These are phyloP conservation scores for Umbelopsis sp. DNA, from an alignment of 192 early-diverging fungal species.

Conservation along the genomic window DNA sequence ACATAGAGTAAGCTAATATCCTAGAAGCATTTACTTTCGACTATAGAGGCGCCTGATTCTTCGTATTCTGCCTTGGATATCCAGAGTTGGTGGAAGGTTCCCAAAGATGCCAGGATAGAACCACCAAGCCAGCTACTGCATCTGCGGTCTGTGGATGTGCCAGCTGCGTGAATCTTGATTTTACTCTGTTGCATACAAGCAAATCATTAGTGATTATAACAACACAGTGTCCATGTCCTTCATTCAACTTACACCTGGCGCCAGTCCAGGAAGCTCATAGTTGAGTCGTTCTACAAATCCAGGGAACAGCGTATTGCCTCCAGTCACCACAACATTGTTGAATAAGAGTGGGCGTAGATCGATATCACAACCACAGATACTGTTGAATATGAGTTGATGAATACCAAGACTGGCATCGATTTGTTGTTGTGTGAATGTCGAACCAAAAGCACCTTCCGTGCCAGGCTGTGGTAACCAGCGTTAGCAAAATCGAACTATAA, in stretches of 20 bases:
- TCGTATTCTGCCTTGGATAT: slow-evolving; percentile 95
- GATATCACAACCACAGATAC: slow-evolving; percentile 77
- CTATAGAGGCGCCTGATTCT: slow-evolving; percentile 79
- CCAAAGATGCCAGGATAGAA: slow-evolving; percentile 91
- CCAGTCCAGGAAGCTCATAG: slow-evolving; percentile 64
- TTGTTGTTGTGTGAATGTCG: slow-evolving; percentile 24
- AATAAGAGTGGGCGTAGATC: slow-evolving; percentile 86
- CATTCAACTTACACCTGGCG: slow-evolving; percentile 63
- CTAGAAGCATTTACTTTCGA: slow-evolving; percentile 86
- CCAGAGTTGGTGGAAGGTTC: slow-evolving; percentile 99
- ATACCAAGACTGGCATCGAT: slow-evolving; percentile 55
- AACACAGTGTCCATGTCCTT: neutral
- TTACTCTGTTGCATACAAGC: slow-evolving; percentile 56
- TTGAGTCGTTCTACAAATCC: slow-evolving; percentile 87
- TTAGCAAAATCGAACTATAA: neutral
- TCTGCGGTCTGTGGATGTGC: slow-evolving; percentile 79
- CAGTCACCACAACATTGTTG: slow-evolving; percentile 84
- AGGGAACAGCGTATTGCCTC: slow-evolving; percentile 85
- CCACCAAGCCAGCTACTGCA: slow-evolving; percentile 98
- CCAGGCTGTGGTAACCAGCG: neutral
- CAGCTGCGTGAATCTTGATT: slow-evolving; percentile 80
- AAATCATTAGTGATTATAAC: neutral
- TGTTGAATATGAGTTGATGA: slow-evolving; percentile 73
- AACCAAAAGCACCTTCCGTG: neutral
- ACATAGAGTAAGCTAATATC: no score